phyloP scores from a whole-genome alignment of 441 rosid species.

The Mallotus repandus region DNA sequence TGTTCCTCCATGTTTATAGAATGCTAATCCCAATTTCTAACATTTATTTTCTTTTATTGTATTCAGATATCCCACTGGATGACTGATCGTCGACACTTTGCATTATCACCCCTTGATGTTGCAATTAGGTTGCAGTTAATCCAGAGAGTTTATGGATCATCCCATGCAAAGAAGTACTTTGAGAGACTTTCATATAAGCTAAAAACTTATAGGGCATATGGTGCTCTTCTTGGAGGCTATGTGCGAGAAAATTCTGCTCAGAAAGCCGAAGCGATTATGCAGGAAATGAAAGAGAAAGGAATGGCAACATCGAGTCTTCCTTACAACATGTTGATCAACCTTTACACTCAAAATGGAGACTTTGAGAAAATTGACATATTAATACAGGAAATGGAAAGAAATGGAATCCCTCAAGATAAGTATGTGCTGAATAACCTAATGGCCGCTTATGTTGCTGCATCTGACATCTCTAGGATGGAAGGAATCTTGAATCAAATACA shows the following conservation, averaged over 20 bases:
- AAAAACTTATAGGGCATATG: constrained; percentile 26
- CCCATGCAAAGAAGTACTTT: constrained; percentile 26
- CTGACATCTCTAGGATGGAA: constrained; percentile 32
- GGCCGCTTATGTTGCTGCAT: constrained; percentile 16
- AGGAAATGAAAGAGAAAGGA: constrained; percentile 35
- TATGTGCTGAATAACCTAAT: constrained; percentile 20
- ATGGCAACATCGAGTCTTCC: constrained; percentile 18
- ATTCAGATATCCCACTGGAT: constrained; percentile 33
- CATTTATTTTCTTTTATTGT: background rate
- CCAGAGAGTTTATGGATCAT: constrained; percentile 25
- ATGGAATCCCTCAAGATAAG: constrained; percentile 21
- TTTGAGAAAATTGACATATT: constrained; percentile 33
- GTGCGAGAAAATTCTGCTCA: constrained; percentile 18
- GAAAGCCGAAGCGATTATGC: constrained; percentile 38
- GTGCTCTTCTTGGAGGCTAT: constrained; percentile 34
- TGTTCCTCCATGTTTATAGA: background rate
- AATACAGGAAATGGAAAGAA: constrained; percentile 36
- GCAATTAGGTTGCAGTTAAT: constrained; percentile 25
- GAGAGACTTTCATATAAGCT: constrained; percentile 16
- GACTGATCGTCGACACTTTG: constrained; percentile 6
- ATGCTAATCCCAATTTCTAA: background rate
- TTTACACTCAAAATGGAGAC: constrained; percentile 23
- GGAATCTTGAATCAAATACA: constrained; percentile 24
- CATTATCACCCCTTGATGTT: constrained; percentile 17
- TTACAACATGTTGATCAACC: constrained; percentile 33